Evolutionary conservation across 305 asterid genomes (phyloP).

Genomic region (Salvia sclarea): DNA sequence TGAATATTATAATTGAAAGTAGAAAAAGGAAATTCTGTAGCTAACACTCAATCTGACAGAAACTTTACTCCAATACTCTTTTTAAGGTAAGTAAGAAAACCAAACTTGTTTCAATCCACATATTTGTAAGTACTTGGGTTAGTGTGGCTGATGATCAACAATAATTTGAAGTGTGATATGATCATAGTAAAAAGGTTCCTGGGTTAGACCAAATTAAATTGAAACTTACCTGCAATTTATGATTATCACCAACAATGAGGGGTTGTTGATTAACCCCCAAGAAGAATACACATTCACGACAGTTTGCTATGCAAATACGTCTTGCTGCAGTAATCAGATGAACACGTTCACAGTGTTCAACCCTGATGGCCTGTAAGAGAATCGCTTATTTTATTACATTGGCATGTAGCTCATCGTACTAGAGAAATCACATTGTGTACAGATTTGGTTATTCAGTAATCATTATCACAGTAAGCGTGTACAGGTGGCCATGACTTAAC

Average conservation of each 20-base stretch:
- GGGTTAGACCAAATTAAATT: slow-evolving; percentile 10
- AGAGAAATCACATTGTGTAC: slow-evolving; percentile 18
- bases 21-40: slow-evolving; percentile 4
- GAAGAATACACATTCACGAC: slow-evolving; percentile 97
- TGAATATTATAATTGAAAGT: slow-evolving; percentile 27
- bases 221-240: slow-evolving; percentile 85
- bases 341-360: slow-evolving; percentile 99
- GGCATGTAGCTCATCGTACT: slow-evolving; percentile 11
- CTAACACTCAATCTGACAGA: neutral
- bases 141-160: neutral
- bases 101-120: neutral
- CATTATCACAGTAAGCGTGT: neutral
- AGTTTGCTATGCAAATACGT: slow-evolving; percentile 92
- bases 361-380: slow-evolving; percentile 81
- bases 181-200: neutral
- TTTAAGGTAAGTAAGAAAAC: slow-evolving; percentile 18
- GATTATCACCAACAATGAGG: slow-evolving; percentile 98
- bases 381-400: neutral
- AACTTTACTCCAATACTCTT: neutral
- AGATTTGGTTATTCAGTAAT: neutral
- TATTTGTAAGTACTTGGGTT: neutral
- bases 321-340: slow-evolving; percentile 90
- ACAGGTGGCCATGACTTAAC: neutral
- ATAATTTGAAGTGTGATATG: neutral
- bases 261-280: slow-evolving; percentile 97